Conservation (phyloP, 768 basidiomycete species). For the Krasilnikovozyma curviuscula region DNA sequence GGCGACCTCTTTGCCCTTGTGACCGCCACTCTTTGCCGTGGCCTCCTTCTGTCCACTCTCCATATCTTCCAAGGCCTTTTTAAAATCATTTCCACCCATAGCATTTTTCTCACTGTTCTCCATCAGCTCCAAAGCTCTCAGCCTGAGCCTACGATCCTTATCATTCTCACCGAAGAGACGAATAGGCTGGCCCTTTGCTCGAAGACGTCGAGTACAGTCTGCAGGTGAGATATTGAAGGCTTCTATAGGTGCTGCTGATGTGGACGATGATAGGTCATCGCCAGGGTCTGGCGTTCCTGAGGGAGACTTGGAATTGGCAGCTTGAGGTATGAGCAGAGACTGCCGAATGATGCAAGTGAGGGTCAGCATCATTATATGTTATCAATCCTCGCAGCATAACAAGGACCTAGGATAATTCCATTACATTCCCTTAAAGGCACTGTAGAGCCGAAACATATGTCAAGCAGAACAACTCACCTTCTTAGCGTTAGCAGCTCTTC, state of each 20-base stretch:
- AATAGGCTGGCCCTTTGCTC: slow-evolving; percentile 82
- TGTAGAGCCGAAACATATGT: background rate
- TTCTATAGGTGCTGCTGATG: slow-evolving; percentile 16
- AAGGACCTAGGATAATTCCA: slow-evolving; percentile 8
- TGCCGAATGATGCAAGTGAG: slow-evolving; percentile 12
- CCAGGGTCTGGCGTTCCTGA: slow-evolving; percentile 17
- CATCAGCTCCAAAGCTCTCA: slow-evolving; percentile 84
- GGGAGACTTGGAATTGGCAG: slow-evolving; percentile 12
- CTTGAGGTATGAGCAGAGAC: slow-evolving; percentile 11
- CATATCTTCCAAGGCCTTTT: slow-evolving; percentile 29
- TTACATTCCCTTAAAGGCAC: slow-evolving; percentile 15
- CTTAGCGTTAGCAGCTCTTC: background rate
- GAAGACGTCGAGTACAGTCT: slow-evolving; percentile 71
- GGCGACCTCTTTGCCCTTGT: slow-evolving; percentile 20
- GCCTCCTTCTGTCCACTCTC: slow-evolving; percentile 39
- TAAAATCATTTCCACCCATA: slow-evolving; percentile 61
- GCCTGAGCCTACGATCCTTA: slow-evolving; percentile 70
- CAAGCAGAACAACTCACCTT: slow-evolving; percentile 4
- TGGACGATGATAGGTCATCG: slow-evolving; percentile 22
- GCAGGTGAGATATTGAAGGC: slow-evolving; percentile 80
- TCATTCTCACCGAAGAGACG: slow-evolving; percentile 87
- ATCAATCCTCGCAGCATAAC: background rate
- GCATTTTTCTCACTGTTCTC: slow-evolving; percentile 47
- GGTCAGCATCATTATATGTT: background rate
- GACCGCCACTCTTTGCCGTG: slow-evolving; percentile 23